Percentiles rank a stretch among this genome's conserved stretches.
Evolutionary conservation across 352 stramenopile genomes (phyloP).

Genomic region (Ochromonadaceae sp.): DNA sequence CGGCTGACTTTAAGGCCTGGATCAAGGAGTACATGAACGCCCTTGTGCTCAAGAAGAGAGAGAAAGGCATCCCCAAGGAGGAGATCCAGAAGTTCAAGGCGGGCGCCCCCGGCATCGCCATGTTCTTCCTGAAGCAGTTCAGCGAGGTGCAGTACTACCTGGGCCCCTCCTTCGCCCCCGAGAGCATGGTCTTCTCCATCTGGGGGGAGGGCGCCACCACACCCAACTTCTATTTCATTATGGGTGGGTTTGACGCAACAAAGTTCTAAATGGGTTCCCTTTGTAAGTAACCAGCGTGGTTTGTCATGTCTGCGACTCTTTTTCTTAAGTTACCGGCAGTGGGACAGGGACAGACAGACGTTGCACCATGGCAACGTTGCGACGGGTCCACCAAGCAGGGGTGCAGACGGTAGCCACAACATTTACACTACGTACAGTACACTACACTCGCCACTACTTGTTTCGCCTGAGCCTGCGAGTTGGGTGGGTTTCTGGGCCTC

Average conservation of each 20-base stretch:
- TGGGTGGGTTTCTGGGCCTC: too few species aligned
- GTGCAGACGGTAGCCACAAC: too few species aligned
- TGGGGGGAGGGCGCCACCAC: not conserved
- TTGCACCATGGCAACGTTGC: too few species aligned
- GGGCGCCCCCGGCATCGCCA: not conserved
- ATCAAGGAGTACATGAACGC: constrained; percentile 19
- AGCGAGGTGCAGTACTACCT: constrained; percentile 13
- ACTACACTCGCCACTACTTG: too few species aligned
- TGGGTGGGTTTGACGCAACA: constrained; percentile 1
- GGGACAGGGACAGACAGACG: too few species aligned
- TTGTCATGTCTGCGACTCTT: too few species aligned
- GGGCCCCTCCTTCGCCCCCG: not conserved
- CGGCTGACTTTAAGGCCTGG: constrained; percentile 15
- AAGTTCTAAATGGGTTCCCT: constrained; percentile 20
- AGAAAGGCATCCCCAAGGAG: constrained; percentile 10
- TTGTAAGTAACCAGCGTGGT: too few species aligned
- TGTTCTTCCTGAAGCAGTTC: constrained; percentile 17
- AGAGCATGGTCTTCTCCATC: constrained; percentile 16
- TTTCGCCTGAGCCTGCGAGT: too few species aligned
- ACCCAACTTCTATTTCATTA: constrained; percentile 19
- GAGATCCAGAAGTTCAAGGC: constrained; percentile 15
- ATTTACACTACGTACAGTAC: too few species aligned
- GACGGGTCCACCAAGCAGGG: too few species aligned
- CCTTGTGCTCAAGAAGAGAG: not conserved
- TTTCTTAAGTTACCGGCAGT: too few species aligned